Evolutionary conservation across 148 eudicot genomes (phyloP), one percentile per base, ranked within the genome.

Genomic region (Rhododendron molle): DNA sequence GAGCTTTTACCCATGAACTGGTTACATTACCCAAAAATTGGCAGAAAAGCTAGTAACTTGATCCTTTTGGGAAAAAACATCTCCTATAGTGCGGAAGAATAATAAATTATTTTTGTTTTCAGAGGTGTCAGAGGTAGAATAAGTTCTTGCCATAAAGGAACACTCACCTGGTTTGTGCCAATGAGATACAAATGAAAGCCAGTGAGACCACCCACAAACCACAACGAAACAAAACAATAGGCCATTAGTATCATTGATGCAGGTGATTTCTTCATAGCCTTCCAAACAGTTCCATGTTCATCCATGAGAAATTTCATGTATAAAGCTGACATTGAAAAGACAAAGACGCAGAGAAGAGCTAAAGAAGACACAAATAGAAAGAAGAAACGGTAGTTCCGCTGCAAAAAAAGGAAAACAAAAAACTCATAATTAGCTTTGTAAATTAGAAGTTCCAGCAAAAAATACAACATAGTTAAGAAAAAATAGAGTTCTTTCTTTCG

Each of bases 121-220:
- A 71, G 76, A 62, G 3, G 69, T n/a, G 2, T 65, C 30, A n/a
- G 72, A 71, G 20, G 76, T 71, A 71, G 60, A 65, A 50, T 50
- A 67, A 80, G n/a, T 49, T 46, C 32, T 80, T 69, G 16, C 11
- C 26, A 3, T 16, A 78, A 79, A 43, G 69, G 65, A 62, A 79
- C 73, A 65, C 86, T 84, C 65, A 92, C 95, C 95, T 92, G 96
- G 83, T 94, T 94, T 85, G 91, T 90, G 83, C 92, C 85, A 32
- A 90, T 92, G 78, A 94, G 91, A 79, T 94, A 94, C 67, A 88
- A 89, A 88, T 94, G 96, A 86, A 94, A 94, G 86, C 94, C 93
- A 36, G 93, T 94, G 77, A 94, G 93, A 84, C 96, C 96, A 3
- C 96, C 96, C 54, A 94, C 95, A 88, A 94, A 92, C 96, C 95